Evolutionary conservation across 73 alveolate genomes (phyloP).

Genomic region (Tetrahymena thermophila): DNA sequence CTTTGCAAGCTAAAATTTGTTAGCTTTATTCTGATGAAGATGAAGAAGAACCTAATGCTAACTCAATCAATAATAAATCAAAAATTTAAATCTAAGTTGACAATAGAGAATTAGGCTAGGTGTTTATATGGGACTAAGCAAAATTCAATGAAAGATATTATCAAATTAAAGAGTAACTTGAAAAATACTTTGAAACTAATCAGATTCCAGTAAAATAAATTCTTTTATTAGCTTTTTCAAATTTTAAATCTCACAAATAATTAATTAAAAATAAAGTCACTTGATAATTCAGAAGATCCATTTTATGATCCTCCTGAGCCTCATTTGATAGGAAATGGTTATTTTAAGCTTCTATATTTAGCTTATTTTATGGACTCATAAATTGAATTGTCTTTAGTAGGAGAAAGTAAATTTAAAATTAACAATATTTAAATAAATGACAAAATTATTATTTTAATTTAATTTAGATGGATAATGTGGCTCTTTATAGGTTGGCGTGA

Average conservation of each 20-base stretch:
- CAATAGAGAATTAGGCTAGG: constrained; percentile 83
- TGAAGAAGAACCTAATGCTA: constrained; percentile 45
- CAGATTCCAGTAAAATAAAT: background rate
- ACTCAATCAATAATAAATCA: constrained; percentile 19
- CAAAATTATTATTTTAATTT: too few species aligned
- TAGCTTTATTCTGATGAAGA: constrained; percentile 46
- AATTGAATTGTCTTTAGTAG: constrained; percentile 65
- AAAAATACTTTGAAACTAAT: constrained; percentile 68
- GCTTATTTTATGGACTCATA: constrained; percentile 87
- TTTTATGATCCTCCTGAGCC: constrained; percentile 87
- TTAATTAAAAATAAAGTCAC: background rate
- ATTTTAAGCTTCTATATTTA: constrained; percentile 74
- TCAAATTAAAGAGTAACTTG: constrained; percentile 77
- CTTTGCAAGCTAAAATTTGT: constrained; percentile 34
- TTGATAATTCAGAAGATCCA: constrained; percentile 72
- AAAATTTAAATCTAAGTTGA: constrained; percentile 60
- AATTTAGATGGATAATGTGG: constrained; percentile 50
- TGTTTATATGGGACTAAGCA: constrained; percentile 76
- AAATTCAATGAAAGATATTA: constrained; percentile 76
- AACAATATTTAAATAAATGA: background rate
- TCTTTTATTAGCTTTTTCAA: too few species aligned
- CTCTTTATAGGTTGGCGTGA: constrained; percentile 56
- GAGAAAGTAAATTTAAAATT: constrained; percentile 5
- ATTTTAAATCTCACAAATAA: background rate
- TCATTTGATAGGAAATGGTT: constrained; percentile 76